A percentile compares a stretch with the other conserved stretches of the same genome.
These are phyloP conservation scores for Sugiyamaella lignohabitans DNA, from an alignment of 805 yeast genomes.

Conservation along the genomic window DNA sequence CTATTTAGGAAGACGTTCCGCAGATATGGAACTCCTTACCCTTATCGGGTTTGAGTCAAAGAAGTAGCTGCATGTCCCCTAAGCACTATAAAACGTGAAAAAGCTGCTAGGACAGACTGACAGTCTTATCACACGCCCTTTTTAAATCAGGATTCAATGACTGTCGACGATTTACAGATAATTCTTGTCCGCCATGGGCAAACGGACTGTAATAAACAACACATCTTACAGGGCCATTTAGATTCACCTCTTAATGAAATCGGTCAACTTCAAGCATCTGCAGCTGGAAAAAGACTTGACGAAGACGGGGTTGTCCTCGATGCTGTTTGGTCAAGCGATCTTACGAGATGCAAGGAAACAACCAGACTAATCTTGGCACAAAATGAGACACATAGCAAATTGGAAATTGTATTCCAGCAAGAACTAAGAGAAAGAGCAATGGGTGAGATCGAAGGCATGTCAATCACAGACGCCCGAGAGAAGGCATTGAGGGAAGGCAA, in stretches of 20 bases:
- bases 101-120: no score
- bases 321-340: slow-evolving; percentile 45
- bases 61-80: no score
- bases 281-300: slow-evolving; percentile 42
- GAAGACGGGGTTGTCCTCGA: slow-evolving; percentile 34
- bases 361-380: slow-evolving; percentile 37
- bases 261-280: slow-evolving; percentile 56
- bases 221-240: slow-evolving; percentile 72
- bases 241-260: slow-evolving; percentile 57
- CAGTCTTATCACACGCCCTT: no score
- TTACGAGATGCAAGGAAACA: slow-evolving; percentile 44
- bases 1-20: no score
- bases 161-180: slow-evolving; percentile 10
- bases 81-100: no score
- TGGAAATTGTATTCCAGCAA: slow-evolving; percentile 31
- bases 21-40: no score
- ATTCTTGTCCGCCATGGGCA: slow-evolving; percentile 73
- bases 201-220: slow-evolving; percentile 62
- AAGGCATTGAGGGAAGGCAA: slow-evolving; percentile 49
- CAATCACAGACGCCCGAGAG: slow-evolving; percentile 52
- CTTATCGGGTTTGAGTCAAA: no score
- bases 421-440: slow-evolving; percentile 64
- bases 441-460: slow-evolving; percentile 79
- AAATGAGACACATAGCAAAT: slow-evolving; percentile 20
- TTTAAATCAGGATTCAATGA: no score